phyloP scores from a whole-genome alignment of 1,139 yeast species.

The Candida anutae region DNA sequence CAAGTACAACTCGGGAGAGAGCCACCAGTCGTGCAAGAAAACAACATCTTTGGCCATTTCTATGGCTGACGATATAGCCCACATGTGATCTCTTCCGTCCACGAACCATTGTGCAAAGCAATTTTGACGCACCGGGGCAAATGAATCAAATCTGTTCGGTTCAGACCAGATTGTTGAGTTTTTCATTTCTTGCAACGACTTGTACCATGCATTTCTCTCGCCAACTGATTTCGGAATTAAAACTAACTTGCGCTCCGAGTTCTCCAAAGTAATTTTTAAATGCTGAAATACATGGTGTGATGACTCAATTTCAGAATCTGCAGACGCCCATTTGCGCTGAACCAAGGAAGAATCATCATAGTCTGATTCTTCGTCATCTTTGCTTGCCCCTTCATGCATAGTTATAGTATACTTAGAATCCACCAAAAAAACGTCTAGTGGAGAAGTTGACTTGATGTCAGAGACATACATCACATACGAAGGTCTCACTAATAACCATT shows the following conservation, averaged over 20 bases:
- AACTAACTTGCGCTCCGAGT: constrained; percentile 70
- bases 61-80: constrained; percentile 91
- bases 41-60: constrained; percentile 93
- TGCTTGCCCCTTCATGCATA: constrained; percentile 31
- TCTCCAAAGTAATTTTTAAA: constrained; percentile 59
- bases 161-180: constrained; percentile 64
- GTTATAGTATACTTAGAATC: constrained; percentile 61
- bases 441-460: constrained; percentile 77
- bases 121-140: constrained; percentile 83
- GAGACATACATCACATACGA: constrained; percentile 83
- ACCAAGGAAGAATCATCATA: constrained; percentile 33
- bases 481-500: constrained; percentile 85
- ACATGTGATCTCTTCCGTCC: constrained; percentile 92
- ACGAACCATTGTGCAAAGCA: constrained; percentile 96
- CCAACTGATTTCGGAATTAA: constrained; percentile 66
- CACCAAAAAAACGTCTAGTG: constrained; percentile 83
- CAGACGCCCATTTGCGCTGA: constrained; percentile 18
- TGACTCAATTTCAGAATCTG: constrained; percentile 13
- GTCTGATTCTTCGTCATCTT: constrained; percentile 34
- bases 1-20: constrained; percentile 86
- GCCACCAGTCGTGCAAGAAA: constrained; percentile 98
- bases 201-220: constrained; percentile 70
- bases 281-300: constrained; percentile 29
- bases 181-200: constrained; percentile 65
- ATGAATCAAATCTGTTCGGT: constrained; percentile 72